Evolutionary conservation across 139 green algal genomes (phyloP), one percentile per base, ranked within the genome.

Genomic region (Zygnema cylindricum): DNA sequence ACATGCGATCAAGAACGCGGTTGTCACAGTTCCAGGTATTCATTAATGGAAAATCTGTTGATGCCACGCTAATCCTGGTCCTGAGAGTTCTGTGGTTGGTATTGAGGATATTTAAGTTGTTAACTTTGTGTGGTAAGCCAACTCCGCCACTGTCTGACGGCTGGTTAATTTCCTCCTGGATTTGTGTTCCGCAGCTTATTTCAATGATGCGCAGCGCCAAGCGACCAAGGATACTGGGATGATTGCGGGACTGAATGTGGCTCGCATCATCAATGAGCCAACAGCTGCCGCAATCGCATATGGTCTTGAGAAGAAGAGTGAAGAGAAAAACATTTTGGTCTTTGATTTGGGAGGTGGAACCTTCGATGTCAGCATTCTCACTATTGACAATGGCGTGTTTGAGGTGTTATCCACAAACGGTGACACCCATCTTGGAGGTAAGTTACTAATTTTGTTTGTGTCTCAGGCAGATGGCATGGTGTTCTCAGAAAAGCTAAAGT

Each of bases 351-450:
- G 98, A 49, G 98, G 98, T 76, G 98, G 97, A 81, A 99, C 98
- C 76, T 99, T 99, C 86, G 98, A 99, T 93, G 98, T 99, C 30
- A 98, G 95, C 89, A 97, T 99, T 82, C 94, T 99, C 38, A 97
- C 96, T 88, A 99, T 99, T 88, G 97, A 99, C 93, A 96, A 96
- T 81, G 98, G 97, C 57, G 95, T 98, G 2, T 99, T 99, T 77
- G 97, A 99, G 96, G 95, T 98, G 21, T 92, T 98, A 36, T 96
- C 96, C 39, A 99, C 96, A 49, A 95, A 94, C 55, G 96, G 97
- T 42, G 98, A 99, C 93, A 99, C 97, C 36, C 96, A 99, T 87
- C 90, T 99, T 90, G 98, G 98, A 69, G 95, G 84, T 89, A 88
- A 3, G 39, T 7, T 7, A 63, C 16, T 63, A 7, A 25, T 63